A percentile compares a stretch with the other conserved stretches of the same genome.
Evolutionary conservation across 306 rosid genomes (phyloP).

Genomic region (Vigna radiata): DNA sequence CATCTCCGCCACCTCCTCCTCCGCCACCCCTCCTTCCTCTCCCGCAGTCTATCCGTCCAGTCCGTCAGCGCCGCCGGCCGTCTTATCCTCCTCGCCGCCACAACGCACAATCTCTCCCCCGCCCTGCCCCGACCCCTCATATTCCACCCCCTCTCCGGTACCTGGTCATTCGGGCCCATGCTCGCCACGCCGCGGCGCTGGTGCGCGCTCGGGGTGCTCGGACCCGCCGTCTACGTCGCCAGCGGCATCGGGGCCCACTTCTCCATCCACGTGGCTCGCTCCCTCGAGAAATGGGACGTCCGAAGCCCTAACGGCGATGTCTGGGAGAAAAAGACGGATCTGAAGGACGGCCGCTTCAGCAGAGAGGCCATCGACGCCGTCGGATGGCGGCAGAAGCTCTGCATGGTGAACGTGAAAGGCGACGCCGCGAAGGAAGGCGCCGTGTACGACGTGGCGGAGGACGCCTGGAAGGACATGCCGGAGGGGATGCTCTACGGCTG

Average conservation of each 20-base stretch:
- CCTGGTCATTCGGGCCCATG: constrained; percentile 65
- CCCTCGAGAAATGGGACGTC: constrained; percentile 63
- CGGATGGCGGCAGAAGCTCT: constrained; percentile 80
- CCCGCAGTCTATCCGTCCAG: constrained; percentile 74
- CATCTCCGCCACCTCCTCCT: constrained; percentile 57
- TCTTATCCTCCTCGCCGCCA: constrained; percentile 78
- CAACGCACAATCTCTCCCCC: constrained; percentile 60
- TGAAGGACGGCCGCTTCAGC: constrained; percentile 69
- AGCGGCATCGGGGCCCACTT: constrained; percentile 82
- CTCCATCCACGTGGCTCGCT: constrained; percentile 60
- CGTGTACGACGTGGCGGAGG: constrained; percentile 62
- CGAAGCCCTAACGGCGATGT: background rate
- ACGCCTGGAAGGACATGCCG: constrained; percentile 75
- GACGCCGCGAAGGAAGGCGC: constrained; percentile 66
- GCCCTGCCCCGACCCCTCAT: constrained; percentile 73
- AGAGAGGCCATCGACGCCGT: constrained; percentile 87
- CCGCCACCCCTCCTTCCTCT: constrained; percentile 87
- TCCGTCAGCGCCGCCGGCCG: constrained; percentile 60
- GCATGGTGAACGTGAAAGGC: constrained; percentile 84
- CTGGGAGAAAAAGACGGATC: constrained; percentile 61
- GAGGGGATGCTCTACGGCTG: constrained; percentile 82
- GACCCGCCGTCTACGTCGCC: constrained; percentile 61
- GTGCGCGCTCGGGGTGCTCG: constrained; percentile 65
- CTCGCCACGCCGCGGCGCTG: constrained; percentile 73
- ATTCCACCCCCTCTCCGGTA: constrained; percentile 52